Percentiles rank a stretch among this genome's conserved stretches.
Evolutionary conservation across 2,329 filamentous ascomycete genomes (phyloP).

Genomic region (Aspergillus fumigatiaffinis): DNA sequence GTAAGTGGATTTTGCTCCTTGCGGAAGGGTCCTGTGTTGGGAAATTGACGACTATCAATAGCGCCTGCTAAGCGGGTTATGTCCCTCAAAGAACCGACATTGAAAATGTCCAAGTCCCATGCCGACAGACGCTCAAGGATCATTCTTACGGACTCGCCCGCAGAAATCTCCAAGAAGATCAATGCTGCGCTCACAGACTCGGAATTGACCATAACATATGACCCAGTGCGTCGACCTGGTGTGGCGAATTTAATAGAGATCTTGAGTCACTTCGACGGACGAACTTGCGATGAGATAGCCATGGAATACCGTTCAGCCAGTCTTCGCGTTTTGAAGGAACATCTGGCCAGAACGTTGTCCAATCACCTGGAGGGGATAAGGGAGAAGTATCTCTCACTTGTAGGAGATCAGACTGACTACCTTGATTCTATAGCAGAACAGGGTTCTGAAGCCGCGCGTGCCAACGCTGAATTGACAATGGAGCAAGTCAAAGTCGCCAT

Average conservation of each 20-base stretch:
- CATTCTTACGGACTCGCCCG: constrained; percentile 67
- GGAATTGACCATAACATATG: constrained; percentile 63
- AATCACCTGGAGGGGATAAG: constrained; percentile 29
- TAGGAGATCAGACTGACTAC: constrained; percentile 23
- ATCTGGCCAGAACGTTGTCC: constrained; percentile 50
- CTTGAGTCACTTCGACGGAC: constrained; percentile 62
- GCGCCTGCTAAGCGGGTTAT: constrained; percentile 82
- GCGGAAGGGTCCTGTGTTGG: neutral
- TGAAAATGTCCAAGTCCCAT: constrained; percentile 95
- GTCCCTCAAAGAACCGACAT: constrained; percentile 72
- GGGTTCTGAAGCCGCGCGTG: constrained; percentile 28
- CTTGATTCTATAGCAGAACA: constrained; percentile 29
- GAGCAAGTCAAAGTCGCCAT: constrained; percentile 25
- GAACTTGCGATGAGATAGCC: constrained; percentile 45
- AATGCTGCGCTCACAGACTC: constrained; percentile 74
- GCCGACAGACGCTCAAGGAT: constrained; percentile 70
- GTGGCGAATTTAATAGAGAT: constrained; percentile 85
- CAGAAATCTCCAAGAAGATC: constrained; percentile 66
- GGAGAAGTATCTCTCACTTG: constrained; percentile 31
- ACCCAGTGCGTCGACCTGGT: constrained; percentile 66
- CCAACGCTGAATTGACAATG: constrained; percentile 32
- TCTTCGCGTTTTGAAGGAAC: constrained; percentile 61
- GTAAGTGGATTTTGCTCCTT: constrained; percentile 42
- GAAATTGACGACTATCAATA: constrained; percentile 29
- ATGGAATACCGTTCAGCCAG: constrained; percentile 41